Percentiles rank a stretch among this genome's conserved stretches.
These are phyloP conservation scores for Syzygium jambos DNA, from an alignment of 345 rosid genomes.

Conservation along the genomic window DNA sequence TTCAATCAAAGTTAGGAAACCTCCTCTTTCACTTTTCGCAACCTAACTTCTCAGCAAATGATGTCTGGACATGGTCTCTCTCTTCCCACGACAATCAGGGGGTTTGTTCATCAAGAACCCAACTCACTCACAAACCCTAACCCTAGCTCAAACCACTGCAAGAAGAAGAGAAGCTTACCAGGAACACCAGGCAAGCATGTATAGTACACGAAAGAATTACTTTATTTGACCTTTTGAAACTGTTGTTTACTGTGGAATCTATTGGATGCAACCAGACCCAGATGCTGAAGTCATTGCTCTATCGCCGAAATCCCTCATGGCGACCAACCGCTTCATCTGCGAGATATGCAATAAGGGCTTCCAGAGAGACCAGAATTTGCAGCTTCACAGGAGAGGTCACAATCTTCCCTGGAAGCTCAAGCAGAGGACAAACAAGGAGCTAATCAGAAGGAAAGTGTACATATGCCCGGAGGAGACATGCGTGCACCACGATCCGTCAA, in stretches of 20 bases:
- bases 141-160: constrained; percentile 14
- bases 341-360: constrained; percentile 53
- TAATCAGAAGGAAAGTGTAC: constrained; percentile 31
- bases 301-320: constrained; percentile 44
- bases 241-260: background rate
- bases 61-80: constrained; percentile 51
- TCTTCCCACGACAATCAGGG: constrained; percentile 24
- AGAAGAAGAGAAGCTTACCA: constrained; percentile 59
- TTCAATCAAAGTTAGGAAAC: background rate
- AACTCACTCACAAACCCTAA: constrained; percentile 58
- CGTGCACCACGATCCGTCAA: constrained; percentile 41
- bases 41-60: constrained; percentile 12
- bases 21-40: background rate
- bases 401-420: constrained; percentile 51
- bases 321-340: constrained; percentile 38
- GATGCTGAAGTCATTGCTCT: constrained; percentile 47
- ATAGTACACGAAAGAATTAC: background rate
- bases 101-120: constrained; percentile 35
- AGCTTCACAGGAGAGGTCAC: constrained; percentile 49
- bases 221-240: background rate
- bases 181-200: constrained; percentile 57
- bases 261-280: constrained; percentile 20
- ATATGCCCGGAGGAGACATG: constrained; percentile 46
- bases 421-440: constrained; percentile 33
- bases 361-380: constrained; percentile 49